Conservation (phyloP, 1,284 basidiomycete genomes). For the Veloporphyrellus conicus region DNA sequence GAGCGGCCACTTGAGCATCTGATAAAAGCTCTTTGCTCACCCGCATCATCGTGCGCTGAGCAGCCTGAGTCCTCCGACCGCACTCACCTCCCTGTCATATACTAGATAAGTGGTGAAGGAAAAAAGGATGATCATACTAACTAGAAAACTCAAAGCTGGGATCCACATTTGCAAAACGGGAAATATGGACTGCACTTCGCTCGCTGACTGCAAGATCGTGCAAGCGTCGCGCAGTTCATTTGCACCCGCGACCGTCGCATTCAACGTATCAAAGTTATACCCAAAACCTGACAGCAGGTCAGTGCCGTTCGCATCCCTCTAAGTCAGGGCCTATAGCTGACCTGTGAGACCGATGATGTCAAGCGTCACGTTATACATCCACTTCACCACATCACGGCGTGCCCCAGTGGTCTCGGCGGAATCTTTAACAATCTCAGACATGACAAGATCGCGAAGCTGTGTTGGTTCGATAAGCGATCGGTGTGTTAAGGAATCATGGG, state of each 20-base stretch:
- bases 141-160: no score
- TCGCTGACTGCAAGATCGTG: no score
- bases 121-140: no score
- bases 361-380: conserved; percentile 56
- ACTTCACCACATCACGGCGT: conserved; percentile 48
- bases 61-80: conserved; percentile 5
- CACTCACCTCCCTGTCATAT: conserved; percentile 16
- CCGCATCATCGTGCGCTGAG: conserved; percentile 22
- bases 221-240: no score
- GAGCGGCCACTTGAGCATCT: conserved; percentile 40
- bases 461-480: not conserved
- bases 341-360: conserved; percentile 70
- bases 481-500: not conserved
- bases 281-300: no score
- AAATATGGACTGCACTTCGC: no score
- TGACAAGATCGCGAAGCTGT: conserved; percentile 48
- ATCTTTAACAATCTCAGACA: conserved; percentile 27
- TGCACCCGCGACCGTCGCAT: no score
- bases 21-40: conserved; percentile 47
- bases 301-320: no score
- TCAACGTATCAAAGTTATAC: no score
- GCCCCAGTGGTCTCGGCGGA: conserved; percentile 10
- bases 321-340: conserved; percentile 10
- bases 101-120: no score
- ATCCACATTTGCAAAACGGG: no score